Conservation (phyloP, 257 asterid genomes). For the Dorcoceras hygrometricum region DNA sequence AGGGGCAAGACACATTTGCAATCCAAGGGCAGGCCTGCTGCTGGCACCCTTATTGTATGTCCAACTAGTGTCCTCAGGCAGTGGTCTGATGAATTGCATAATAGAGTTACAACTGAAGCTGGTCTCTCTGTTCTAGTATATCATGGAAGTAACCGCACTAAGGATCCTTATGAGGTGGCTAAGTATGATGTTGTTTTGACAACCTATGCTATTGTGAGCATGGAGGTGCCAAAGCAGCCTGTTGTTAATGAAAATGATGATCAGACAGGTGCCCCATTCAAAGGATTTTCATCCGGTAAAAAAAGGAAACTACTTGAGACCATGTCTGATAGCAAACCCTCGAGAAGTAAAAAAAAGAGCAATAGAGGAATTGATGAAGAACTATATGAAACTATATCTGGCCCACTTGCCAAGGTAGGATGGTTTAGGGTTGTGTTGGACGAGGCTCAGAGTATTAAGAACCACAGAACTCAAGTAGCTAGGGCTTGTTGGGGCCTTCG, state of each 20-base stretch:
- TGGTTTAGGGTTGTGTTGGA: slow-evolving; percentile 98
- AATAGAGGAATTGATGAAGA: slow-evolving; percentile 59
- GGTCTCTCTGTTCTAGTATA: slow-evolving; percentile 81
- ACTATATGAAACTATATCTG: slow-evolving; percentile 47
- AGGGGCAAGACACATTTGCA: slow-evolving; percentile 31
- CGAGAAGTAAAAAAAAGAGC: slow-evolving; percentile 62
- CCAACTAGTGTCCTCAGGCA: slow-evolving; percentile 99
- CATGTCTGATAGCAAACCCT: slow-evolving; percentile 42
- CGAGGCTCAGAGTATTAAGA: slow-evolving; percentile 99
- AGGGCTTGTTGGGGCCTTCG: slow-evolving; percentile 99
- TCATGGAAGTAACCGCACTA: slow-evolving; percentile 86
- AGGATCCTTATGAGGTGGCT: slow-evolving; percentile 82
- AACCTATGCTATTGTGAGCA: slow-evolving; percentile 93
- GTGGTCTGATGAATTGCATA: slow-evolving; percentile 91
- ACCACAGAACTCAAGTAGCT: slow-evolving; percentile 88
- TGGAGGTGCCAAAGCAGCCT: slow-evolving; percentile 99
- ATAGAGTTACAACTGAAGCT: slow-evolving; percentile 77
- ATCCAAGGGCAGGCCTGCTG: slow-evolving; percentile 77
- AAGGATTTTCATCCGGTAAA: slow-evolving; percentile 43
- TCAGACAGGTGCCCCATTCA: slow-evolving; percentile 36
- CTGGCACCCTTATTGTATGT: slow-evolving; percentile 94
- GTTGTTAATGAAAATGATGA: slow-evolving; percentile 70
- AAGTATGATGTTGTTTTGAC: slow-evolving; percentile 92
- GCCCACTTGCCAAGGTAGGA: slow-evolving; percentile 95
- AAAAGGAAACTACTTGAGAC: slow-evolving; percentile 60